Base-by-base conservation (phyloP, 192 early-diverging fungal genomes). In the Obelidium mucronatum region DNA sequence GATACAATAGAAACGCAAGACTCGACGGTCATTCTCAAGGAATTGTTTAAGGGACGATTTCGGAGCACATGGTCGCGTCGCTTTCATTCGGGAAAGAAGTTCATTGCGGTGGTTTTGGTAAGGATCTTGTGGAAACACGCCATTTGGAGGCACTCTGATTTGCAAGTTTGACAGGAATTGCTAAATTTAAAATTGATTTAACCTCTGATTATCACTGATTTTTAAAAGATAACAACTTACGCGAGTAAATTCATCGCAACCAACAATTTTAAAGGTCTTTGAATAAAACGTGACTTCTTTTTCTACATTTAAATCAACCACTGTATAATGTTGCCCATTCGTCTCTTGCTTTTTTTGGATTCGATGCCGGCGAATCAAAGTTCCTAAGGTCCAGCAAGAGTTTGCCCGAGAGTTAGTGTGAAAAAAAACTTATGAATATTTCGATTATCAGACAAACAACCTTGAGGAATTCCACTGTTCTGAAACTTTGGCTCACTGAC, bases 381-480 rank as follows among this genome's bases (percentile, higher is more conserved):
- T 88, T 15, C 87, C 84, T 86, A 63, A 22, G 13, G 26, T n/a
- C n/a, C n/a, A n/a, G n/a, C n/a, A n/a, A n/a, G n/a, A n/a, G n/a
- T n/a, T n/a, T n/a, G n/a, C n/a, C n/a, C n/a, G n/a, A n/a, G n/a
- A n/a, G n/a, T n/a, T n/a, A n/a, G n/a, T n/a, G 42, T 17, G 17
- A 44, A 37, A 30, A 2, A 64, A 64, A 13, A 13, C 26, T 1
- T 11, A 1, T 13, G 51, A 11, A 39, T 36, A 11, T 19, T 58
- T 36, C 26, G 33, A 44, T 31, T 63, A 64, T 1, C 4, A 58
- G 2, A 30, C 24, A 67, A 78, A 6, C 30, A 69, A 86, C 84
- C 87, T 81, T 90, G 89, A 31, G 86, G 86, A 68, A 89, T 90
- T 3, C 87, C 89, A 67, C 85, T 87, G 77, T 89, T 88, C 1